Percentiles rank a stretch among this genome's conserved stretches.
These are phyloP conservation scores for Psidium guajava DNA, from an alignment of 345 rosid species.

Conservation along the genomic window DNA sequence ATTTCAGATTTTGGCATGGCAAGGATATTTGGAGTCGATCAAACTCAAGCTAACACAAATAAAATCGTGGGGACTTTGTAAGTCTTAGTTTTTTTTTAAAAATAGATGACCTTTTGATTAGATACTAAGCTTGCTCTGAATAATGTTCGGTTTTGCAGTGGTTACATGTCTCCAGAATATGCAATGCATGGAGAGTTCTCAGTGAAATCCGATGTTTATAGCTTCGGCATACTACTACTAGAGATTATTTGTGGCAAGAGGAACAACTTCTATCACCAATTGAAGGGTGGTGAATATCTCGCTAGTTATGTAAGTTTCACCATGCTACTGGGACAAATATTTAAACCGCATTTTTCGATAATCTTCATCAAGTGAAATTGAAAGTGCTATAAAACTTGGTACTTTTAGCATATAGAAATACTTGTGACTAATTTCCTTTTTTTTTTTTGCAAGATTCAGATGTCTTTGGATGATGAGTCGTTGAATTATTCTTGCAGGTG, in stretches of 20 bases:
- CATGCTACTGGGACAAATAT: not conserved
- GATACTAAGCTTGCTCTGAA: not conserved
- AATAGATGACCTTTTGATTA: not conserved
- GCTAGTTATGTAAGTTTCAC: not conserved
- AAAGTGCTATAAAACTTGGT: not conserved
- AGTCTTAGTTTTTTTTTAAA: not conserved
- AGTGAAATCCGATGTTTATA: constrained; percentile 22
- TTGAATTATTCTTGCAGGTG: not conserved
- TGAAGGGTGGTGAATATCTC: not conserved
- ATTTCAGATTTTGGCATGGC: not conserved
- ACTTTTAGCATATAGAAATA: not conserved
- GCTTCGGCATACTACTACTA: constrained; percentile 14
- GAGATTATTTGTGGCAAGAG: constrained; percentile 27
- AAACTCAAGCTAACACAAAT: not conserved
- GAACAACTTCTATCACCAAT: constrained; percentile 10
- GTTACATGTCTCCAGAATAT: constrained; percentile 36
- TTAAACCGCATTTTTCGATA: not conserved
- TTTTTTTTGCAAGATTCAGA: not conserved
- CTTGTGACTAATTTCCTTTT: not conserved
- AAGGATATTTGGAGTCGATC: not conserved
- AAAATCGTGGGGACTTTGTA: not conserved
- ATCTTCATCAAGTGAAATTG: not conserved
- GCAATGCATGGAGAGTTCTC: constrained; percentile 20
- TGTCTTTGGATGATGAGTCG: not conserved
- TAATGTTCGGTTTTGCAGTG: constrained; percentile 10